Conservation (phyloP, 345 rosid genomes). For the Punica granatum region DNA sequence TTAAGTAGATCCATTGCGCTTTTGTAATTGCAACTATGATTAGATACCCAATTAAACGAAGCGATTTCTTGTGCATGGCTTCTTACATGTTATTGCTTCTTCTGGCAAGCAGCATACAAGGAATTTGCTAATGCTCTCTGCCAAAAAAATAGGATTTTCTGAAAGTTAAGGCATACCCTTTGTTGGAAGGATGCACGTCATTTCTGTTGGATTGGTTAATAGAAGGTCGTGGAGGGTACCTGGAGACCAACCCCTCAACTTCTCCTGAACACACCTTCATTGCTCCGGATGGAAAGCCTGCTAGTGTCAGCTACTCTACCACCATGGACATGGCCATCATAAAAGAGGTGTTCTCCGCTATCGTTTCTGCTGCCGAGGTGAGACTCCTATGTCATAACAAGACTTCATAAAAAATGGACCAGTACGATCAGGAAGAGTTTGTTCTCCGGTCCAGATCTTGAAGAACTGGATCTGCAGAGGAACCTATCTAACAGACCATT, state of each 20-base stretch:
- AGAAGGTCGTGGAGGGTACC: constrained; percentile 65
- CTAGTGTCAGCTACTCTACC: constrained; percentile 87
- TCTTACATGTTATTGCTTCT: background rate
- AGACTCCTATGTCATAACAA: constrained; percentile 6
- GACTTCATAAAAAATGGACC: background rate
- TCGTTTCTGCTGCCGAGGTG: constrained; percentile 85
- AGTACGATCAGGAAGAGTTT: background rate
- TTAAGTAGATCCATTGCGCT: background rate
- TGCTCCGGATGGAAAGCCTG: constrained; percentile 71
- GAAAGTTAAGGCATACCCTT: constrained; percentile 64
- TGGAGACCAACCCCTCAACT: constrained; percentile 93
- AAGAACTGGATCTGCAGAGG: background rate
- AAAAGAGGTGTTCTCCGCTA: constrained; percentile 63
- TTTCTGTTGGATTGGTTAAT: constrained; percentile 95
- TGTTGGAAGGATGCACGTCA: constrained; percentile 76
- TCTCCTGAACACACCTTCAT: constrained; percentile 87
- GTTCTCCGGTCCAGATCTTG: background rate
- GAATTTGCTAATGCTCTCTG: constrained; percentile 12
- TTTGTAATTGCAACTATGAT: background rate
- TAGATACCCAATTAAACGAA: background rate
- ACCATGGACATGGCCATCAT: constrained; percentile 94
- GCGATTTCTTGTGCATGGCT: background rate
- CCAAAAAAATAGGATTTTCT: constrained; percentile 59
- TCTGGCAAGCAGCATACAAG: background rate
- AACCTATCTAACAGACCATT: too few species aligned